Evolutionary conservation across 371 early-diverging fungal species (phyloP).

Genomic region (Cokeromyces recurvatus): DNA sequence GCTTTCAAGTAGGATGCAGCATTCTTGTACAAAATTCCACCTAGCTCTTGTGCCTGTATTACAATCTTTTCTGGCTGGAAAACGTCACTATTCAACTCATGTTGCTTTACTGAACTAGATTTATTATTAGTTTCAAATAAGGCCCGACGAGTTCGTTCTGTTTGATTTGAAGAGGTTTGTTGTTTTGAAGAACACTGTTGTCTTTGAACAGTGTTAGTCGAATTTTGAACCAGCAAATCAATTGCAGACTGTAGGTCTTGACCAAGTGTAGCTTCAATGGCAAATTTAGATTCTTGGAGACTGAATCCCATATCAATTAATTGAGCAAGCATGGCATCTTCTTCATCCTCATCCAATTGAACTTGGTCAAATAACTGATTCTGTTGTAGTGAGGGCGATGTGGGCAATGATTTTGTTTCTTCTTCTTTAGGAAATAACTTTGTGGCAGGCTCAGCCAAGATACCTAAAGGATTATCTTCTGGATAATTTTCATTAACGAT

Average conservation of each 20-base stretch:
- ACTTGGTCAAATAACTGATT: too few species aligned
- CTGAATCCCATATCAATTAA: slow-evolving; percentile 78
- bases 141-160: slow-evolving; percentile 11
- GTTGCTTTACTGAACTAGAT: not conserved
- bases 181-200: slow-evolving; percentile 3
- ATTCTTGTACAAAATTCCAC: slow-evolving; percentile 66
- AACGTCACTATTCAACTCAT: not conserved
- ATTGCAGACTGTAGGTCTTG: slow-evolving; percentile 62
- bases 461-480: slow-evolving; percentile 42
- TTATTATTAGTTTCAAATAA: slow-evolving; percentile 14
- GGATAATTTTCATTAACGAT: slow-evolving; percentile 7
- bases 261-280: slow-evolving; percentile 61
- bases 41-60: slow-evolving; percentile 65
- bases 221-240: slow-evolving; percentile 58
- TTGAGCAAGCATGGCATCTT: slow-evolving; percentile 47
- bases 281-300: slow-evolving; percentile 54
- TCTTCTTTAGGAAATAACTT: too few species aligned
- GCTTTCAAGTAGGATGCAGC: slow-evolving; percentile 67
- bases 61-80: slow-evolving; percentile 62
- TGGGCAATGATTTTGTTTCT: too few species aligned
- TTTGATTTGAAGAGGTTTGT: slow-evolving; percentile 2
- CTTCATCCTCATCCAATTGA: not conserved
- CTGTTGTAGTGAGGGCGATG: too few species aligned
- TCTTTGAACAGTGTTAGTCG: slow-evolving; percentile 22
- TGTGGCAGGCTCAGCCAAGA: slow-evolving; percentile 27